phyloP scores from a whole-genome alignment of 306 rosid genomes.

The Styphnolobium japonicum region DNA sequence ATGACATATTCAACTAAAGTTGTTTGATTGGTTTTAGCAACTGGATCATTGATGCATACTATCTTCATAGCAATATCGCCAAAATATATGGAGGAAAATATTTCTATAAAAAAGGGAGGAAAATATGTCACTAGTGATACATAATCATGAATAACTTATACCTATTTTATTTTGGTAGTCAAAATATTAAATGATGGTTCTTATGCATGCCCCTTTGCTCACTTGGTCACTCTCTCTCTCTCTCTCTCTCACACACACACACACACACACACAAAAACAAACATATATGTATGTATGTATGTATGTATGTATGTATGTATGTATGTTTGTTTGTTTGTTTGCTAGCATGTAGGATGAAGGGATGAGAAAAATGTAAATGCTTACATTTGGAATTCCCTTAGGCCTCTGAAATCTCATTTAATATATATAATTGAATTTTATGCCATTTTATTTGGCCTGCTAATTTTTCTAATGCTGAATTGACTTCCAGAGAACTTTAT shows the following conservation, averaged over 20 bases:
- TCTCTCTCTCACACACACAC: no score
- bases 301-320: no score
- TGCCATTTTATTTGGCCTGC: constrained; percentile 3
- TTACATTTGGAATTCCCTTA: constrained; percentile 6
- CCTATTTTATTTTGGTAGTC: neutral
- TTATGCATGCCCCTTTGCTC: neutral
- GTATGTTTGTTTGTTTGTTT: neutral
- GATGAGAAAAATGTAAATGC: constrained; percentile 1
- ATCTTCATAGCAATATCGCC: neutral
- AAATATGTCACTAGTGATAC: neutral
- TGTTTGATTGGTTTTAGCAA: constrained; percentile 7
- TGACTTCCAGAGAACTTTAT: constrained; percentile 74
- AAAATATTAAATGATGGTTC: neutral
- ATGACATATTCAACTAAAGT: constrained; percentile 7
- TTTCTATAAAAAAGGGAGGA: no score
- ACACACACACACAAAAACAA: no score
- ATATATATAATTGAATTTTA: neutral
- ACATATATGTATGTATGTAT: no score
- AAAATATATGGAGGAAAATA: neutral
- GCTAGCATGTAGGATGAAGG: neutral
- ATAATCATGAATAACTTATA: neutral
- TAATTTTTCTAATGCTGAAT: constrained; percentile 33
- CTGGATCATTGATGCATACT: neutral
- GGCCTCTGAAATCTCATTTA: constrained; percentile 1
- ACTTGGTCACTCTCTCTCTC: no score